A percentile compares a stretch with the other conserved stretches of the same genome.
These are phyloP conservation scores for Oryza glaberrima DNA, from an alignment of 176 grass and related monocot genomes.

Conservation along the genomic window DNA sequence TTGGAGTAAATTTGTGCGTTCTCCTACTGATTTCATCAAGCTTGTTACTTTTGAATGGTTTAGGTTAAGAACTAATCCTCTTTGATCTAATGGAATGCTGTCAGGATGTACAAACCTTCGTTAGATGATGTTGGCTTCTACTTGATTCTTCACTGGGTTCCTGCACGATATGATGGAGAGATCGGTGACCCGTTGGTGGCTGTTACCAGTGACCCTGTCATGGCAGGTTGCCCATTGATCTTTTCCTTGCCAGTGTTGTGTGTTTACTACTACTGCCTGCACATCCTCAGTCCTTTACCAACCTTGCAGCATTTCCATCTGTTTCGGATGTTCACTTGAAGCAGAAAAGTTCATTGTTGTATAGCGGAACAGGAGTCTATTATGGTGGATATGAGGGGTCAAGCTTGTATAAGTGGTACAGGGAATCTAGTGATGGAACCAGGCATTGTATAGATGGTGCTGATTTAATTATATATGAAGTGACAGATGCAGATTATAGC, in stretches of 20 bases:
- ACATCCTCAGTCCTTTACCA: slow-evolving; percentile 40
- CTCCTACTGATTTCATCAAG: slow-evolving; percentile 29
- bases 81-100: slow-evolving; percentile 48
- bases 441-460: slow-evolving; percentile 60
- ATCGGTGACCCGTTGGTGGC: slow-evolving; percentile 62
- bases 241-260: slow-evolving; percentile 21
- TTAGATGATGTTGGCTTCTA: slow-evolving; percentile 86
- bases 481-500: slow-evolving; percentile 89
- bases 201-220: slow-evolving; percentile 69
- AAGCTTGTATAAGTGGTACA: slow-evolving; percentile 90
- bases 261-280: slow-evolving; percentile 22
- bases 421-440: slow-evolving; percentile 81
- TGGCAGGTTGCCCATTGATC: slow-evolving; percentile 71
- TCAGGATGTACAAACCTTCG: slow-evolving; percentile 77
- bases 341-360: slow-evolving; percentile 60
- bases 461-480: slow-evolving; percentile 84
- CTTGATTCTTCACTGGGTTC: slow-evolving; percentile 80
- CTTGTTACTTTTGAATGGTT: slow-evolving; percentile 35
- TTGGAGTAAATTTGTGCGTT: slow-evolving; percentile 74
- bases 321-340: slow-evolving; percentile 80
- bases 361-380: slow-evolving; percentile 76
- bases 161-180: slow-evolving; percentile 85
- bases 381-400: slow-evolving; percentile 96
- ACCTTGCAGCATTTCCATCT: slow-evolving; percentile 74
- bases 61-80: slow-evolving; percentile 3